Percentiles rank a stretch among this genome's conserved stretches.
Conservation (phyloP, 805 yeast species). For the Scheffersomyces stipitis region DNA sequence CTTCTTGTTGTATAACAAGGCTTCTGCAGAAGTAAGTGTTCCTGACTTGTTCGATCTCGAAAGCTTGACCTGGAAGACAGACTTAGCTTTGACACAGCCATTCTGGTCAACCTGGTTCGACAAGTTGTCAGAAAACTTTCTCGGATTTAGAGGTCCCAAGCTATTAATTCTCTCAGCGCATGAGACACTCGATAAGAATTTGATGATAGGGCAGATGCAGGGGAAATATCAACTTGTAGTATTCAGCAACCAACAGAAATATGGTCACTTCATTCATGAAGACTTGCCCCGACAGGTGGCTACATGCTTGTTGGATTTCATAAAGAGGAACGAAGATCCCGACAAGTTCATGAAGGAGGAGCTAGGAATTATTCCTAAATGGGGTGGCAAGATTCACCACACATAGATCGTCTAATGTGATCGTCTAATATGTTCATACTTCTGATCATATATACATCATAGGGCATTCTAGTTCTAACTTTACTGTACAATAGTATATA, state of each 20-base stretch:
- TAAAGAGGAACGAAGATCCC: conserved; percentile 44
- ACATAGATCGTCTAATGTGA: neutral
- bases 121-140: conserved; percentile 56
- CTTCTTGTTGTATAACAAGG: conserved; percentile 50
- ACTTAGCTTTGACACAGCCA: conserved; percentile 57
- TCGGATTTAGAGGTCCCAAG: conserved; percentile 49
- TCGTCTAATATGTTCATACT: neutral
- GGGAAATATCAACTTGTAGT: conserved; percentile 91
- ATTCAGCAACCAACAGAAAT: conserved; percentile 48
- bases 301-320: conserved; percentile 49
- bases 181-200: conserved; percentile 78
- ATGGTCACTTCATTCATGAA: conserved; percentile 96
- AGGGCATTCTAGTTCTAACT: too few species aligned
- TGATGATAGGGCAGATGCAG: conserved; percentile 97
- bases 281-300: conserved; percentile 77
- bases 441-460: too few species aligned
- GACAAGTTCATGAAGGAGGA: conserved; percentile 29
- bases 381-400: conserved; percentile 32
- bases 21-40: conserved; percentile 74
- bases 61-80: conserved; percentile 58
- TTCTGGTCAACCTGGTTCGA: conserved; percentile 87
- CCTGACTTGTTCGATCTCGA: conserved; percentile 56
- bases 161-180: conserved; percentile 83
- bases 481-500: neutral
- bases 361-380: conserved; percentile 33